These are phyloP conservation scores for Hericium coralloides DNA, from an alignment of 768 basidiomycete species.

Conservation along the genomic window DNA sequence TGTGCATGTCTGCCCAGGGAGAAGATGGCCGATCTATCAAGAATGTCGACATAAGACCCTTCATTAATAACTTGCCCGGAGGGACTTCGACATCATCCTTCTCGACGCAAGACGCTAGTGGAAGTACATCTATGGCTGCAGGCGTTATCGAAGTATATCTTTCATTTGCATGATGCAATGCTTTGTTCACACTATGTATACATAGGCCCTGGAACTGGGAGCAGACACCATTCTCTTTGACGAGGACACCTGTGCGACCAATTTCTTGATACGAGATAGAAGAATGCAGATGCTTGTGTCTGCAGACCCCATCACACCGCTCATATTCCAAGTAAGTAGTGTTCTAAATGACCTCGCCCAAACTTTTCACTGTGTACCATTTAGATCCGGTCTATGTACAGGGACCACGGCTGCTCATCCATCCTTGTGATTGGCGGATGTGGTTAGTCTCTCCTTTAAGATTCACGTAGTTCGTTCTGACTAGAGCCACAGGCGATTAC, in stretches of 20 bases:
- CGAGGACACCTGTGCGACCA: constrained; percentile 15
- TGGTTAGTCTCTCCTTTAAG: not conserved
- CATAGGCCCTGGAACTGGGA: constrained; percentile 9
- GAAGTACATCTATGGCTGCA: constrained; percentile 15
- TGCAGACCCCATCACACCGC: constrained; percentile 11
- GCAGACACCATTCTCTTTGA: constrained; percentile 14
- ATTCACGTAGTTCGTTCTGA: not conserved
- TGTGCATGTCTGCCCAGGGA: constrained; percentile 8
- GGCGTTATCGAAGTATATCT: constrained; percentile 10
- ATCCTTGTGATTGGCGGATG: constrained; percentile 15
- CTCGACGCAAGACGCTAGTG: constrained; percentile 15
- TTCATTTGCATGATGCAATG: too few relatives aligned
- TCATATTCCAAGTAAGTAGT: constrained; percentile 7
- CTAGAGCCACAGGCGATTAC: constrained; percentile 8
- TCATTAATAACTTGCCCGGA: constrained; percentile 10
- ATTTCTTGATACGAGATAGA: constrained; percentile 14
- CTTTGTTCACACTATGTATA: not conserved
- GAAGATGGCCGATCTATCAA: constrained; percentile 14
- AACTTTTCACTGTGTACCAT: too few relatives aligned
- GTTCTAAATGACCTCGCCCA: too few relatives aligned
- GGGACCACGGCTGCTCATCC: constrained; percentile 9
- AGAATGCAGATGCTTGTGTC: constrained; percentile 13
- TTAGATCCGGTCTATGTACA: constrained; percentile 10
- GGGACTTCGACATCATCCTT: constrained; percentile 8
- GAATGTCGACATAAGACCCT: constrained; percentile 13